Evolutionary conservation across 441 rosid genomes (phyloP), one percentile per base, ranked within the genome.

Genomic region (Populus hybrid): DNA sequence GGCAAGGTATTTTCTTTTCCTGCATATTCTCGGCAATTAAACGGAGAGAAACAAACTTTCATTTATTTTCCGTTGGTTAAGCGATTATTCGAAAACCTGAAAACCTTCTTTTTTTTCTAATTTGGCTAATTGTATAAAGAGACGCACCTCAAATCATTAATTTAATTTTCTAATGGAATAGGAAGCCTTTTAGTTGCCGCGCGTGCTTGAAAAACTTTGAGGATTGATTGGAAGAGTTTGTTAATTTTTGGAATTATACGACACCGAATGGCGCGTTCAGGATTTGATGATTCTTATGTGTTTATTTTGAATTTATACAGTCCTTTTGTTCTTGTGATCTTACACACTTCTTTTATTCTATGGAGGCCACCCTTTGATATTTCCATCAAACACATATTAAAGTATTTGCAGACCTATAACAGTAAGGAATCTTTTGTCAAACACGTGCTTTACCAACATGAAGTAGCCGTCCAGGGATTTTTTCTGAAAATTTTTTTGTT

Each of bases 1-100:
- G 98, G 88, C 80, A 90, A 89, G 97, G 98, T 90, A 38, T 24
- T 61, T 40, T 35, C 38, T 11, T 11, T 14, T 36, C 29, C 21
- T 68, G 72, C 64, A 64, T 78, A 26, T 61, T 28, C 29, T 28
- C 29, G 3, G 29, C 29, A 28, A 28, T 28, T 28, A 28, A 28
- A 28, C 29, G 2, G 59, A 50, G 18, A 28, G 7, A 65, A 9
- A 14, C 31, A 9, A 1, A 14, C 69, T 65, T 45, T 4, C 56
- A 45, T 45, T 45, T 14, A 4, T 45, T 65, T 24, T 26, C 28
- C 35, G 4, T 64, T 64, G 16, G 31, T 23, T 24, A 12, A 64
- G 24, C 59, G 59, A 50, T 50, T 50, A 45, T 45, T 45, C 7
- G 56, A 45, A 45, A 45, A 14, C 56, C 50, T 20, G 16, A 50